phyloP scores from a whole-genome alignment of 2,329 filamentous ascomycete species.

The Neofusicoccum laricinum region DNA sequence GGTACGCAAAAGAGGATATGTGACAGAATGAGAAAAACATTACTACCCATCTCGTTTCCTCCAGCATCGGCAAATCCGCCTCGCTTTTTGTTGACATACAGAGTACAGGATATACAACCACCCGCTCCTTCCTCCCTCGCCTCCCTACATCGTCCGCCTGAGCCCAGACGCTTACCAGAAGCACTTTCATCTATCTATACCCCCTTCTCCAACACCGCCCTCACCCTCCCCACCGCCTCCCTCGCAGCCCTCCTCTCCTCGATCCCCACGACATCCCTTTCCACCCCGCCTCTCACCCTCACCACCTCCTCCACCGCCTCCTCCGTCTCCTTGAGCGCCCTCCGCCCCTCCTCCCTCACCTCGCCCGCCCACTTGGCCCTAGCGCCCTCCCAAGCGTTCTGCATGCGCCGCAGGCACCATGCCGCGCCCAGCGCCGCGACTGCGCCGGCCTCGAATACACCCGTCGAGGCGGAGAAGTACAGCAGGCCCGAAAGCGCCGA shows the following conservation, averaged over 20 bases:
- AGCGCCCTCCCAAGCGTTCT: slow-evolving; percentile 57
- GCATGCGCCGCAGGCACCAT: slow-evolving; percentile 56
- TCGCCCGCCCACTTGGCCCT: slow-evolving; percentile 51
- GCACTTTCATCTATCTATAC: too few species aligned
- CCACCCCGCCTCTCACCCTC: slow-evolving; percentile 40
- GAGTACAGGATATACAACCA: too few species aligned
- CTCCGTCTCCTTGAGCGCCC: slow-evolving; percentile 55
- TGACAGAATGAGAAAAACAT: too few species aligned
- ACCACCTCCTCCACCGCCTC: slow-evolving; percentile 44
- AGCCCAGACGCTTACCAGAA: too few species aligned
- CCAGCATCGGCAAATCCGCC: too few species aligned
- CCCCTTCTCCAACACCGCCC: slow-evolving; percentile 44
- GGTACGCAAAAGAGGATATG: too few species aligned
- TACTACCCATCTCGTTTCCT: too few species aligned
- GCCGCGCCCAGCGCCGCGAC: slow-evolving; percentile 59
- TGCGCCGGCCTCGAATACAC: slow-evolving; percentile 56
- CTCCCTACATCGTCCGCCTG: too few species aligned
- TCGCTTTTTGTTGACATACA: too few species aligned
- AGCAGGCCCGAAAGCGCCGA: slow-evolving; percentile 55
- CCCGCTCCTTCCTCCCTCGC: too few species aligned
- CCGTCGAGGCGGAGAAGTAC: slow-evolving; percentile 50
- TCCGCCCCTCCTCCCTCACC: slow-evolving; percentile 56
- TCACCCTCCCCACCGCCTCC: slow-evolving; percentile 45
- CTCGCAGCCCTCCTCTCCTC: slow-evolving; percentile 29
- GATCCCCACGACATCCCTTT: slow-evolving; percentile 14